Conservation (phyloP, 257 asterid genomes). For the Ballota nigra region DNA sequence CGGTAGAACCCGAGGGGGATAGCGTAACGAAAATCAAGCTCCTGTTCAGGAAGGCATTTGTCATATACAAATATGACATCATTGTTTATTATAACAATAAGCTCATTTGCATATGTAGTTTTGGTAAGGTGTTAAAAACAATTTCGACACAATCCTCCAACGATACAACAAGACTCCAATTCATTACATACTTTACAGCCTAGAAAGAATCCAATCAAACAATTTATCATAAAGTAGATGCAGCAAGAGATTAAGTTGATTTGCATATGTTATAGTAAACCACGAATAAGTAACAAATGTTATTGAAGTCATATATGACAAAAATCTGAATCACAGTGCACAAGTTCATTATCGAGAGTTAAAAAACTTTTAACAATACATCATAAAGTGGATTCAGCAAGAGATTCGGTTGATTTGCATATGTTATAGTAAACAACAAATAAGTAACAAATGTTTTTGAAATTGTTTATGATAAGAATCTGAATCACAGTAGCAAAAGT, state of each 20-base stretch:
- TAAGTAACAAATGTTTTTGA: background rate
- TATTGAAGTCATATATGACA: too few species aligned
- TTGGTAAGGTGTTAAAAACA: background rate
- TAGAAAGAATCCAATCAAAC: background rate
- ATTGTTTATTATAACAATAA: background rate
- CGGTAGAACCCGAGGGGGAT: constrained; percentile 80
- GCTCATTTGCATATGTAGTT: background rate
- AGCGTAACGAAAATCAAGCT: constrained; percentile 82
- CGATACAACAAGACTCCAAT: constrained; percentile 10
- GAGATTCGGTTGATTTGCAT: too few species aligned
- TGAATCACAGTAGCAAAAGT: background rate
- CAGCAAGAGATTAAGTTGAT: background rate
- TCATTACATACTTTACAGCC: constrained; percentile 6
- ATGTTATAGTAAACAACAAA: constrained; percentile 5
- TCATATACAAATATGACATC: constrained; percentile 12
- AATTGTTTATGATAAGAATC: background rate
- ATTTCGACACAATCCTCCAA: constrained; percentile 8
- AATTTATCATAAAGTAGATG: background rate
- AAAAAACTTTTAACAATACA: too few species aligned
- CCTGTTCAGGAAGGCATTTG: constrained; percentile 46
- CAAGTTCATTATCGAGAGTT: too few species aligned
- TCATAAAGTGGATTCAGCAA: too few species aligned
- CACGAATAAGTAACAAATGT: too few species aligned
- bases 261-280: too few species aligned
- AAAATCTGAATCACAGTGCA: too few species aligned